Evolutionary conservation across 2,329 filamentous ascomycete species (phyloP).

Genomic region (Aspergillus sp.): DNA sequence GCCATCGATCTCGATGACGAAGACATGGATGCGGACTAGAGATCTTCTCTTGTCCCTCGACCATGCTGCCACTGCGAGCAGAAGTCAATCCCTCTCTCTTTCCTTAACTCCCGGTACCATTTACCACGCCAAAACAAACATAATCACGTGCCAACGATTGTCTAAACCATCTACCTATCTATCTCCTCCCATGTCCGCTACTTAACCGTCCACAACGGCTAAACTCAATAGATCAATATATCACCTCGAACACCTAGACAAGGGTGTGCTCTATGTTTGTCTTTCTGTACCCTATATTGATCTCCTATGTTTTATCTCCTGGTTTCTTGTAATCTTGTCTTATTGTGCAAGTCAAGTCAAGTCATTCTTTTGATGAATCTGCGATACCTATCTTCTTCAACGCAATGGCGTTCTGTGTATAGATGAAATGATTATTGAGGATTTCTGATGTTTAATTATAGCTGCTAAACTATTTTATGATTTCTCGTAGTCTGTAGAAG

Average conservation of each 20-base stretch:
- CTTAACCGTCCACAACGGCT: neutral
- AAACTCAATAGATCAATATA: neutral
- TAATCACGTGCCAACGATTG: neutral
- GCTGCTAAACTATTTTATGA: neutral
- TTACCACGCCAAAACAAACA: neutral
- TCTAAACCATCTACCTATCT: neutral
- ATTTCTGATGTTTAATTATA: neutral
- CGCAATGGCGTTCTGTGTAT: constrained; percentile 9
- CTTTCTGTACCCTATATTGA: constrained; percentile 7
- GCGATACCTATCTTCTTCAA: constrained; percentile 10
- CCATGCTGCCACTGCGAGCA: neutral
- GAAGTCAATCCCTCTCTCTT: constrained; percentile 3
- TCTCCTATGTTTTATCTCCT: constrained; percentile 13
- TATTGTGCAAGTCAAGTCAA: constrained; percentile 1
- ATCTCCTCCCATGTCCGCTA: neutral
- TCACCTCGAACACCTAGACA: neutral
- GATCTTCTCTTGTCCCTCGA: neutral
- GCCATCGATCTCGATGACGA: constrained; percentile 82
- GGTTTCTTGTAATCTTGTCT: constrained; percentile 5
- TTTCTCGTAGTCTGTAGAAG: neutral
- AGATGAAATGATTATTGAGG: constrained; percentile 9
- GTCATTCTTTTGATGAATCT: constrained; percentile 10
- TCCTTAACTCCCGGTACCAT: neutral
- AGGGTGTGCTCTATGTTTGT: neutral
- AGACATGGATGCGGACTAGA: constrained; percentile 41